Conservation (phyloP, 345 rosid species). For the Pistacia integerrima region DNA sequence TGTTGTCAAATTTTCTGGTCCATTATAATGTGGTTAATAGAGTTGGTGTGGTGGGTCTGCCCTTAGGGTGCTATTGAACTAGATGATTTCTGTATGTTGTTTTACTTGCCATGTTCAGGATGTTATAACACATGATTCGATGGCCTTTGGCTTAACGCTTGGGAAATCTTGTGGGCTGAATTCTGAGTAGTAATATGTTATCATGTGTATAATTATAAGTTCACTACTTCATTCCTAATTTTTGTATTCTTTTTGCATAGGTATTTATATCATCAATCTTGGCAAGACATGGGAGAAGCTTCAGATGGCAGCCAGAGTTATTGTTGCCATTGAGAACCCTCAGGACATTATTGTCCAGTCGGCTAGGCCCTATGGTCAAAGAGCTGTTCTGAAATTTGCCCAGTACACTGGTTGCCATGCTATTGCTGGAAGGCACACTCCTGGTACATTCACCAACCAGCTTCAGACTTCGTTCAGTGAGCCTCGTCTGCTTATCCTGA, state of each 20-base stretch:
- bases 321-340: slow-evolving; percentile 86
- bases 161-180: background rate
- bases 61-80: no score
- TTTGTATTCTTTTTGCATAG: slow-evolving; percentile 28
- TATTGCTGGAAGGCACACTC: slow-evolving; percentile 98
- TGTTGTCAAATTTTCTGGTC: no score
- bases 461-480: slow-evolving; percentile 89
- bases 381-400: slow-evolving; percentile 91
- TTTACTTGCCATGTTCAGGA: no score
- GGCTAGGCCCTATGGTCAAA: slow-evolving; percentile 97
- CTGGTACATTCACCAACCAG: slow-evolving; percentile 97
- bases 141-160: background rate
- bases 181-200: background rate
- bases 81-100: background rate
- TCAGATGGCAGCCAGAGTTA: slow-evolving; percentile 82
- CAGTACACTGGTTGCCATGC: slow-evolving; percentile 97
- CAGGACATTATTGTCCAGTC: slow-evolving; percentile 94
- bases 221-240: background rate
- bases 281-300: slow-evolving; percentile 97
- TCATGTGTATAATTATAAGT: background rate
- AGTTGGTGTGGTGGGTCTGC: no score
- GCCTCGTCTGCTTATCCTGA: slow-evolving; percentile 87
- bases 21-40: background rate
- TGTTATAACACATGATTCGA: no score
- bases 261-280: slow-evolving; percentile 85